A percentile compares a stretch with the other conserved stretches of the same genome.
Conservation (phyloP, 208 protist genomes). For the Angomonas deanei region DNA sequence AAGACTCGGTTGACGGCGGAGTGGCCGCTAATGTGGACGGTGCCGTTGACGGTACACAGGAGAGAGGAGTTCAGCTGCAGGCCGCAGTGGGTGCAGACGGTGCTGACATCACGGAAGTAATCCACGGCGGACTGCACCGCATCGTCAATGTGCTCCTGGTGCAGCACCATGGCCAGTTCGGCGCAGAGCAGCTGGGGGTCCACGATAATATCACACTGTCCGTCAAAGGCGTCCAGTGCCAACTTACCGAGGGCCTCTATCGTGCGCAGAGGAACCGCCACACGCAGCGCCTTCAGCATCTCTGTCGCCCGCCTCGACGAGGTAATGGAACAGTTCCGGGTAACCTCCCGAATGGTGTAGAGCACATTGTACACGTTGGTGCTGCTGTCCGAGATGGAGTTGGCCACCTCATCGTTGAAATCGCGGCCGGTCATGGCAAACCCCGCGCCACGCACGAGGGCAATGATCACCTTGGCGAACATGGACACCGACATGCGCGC, state of each 20-base stretch:
- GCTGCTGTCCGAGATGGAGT: conserved; percentile 42
- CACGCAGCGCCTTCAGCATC: conserved; percentile 77
- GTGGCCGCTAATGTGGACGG: conserved; percentile 72
- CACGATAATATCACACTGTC: conserved; percentile 43
- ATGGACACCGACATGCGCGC: conserved; percentile 84
- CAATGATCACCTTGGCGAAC: conserved; percentile 85
- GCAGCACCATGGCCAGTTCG: conserved; percentile 89
- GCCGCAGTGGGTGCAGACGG: conserved; percentile 73
- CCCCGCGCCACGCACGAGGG: conserved; percentile 73
- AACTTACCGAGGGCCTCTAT: conserved; percentile 86
- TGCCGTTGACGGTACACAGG: conserved; percentile 73
- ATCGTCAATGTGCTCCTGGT: conserved; percentile 76
- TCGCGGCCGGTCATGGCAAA: conserved; percentile 80
- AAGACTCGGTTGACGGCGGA: conserved; percentile 67
- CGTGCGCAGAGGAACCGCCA: conserved; percentile 71
- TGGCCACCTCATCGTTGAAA: conserved; percentile 66
- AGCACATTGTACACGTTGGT: conserved; percentile 88
- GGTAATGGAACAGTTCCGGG: conserved; percentile 79
- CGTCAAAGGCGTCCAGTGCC: conserved; percentile 69
- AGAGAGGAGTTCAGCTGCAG: conserved; percentile 46
- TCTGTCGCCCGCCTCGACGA: conserved; percentile 64
- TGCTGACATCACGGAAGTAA: conserved; percentile 72
- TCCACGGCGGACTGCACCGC: conserved; percentile 74
- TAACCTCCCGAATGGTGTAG: conserved; percentile 78
- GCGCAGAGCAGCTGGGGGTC: conserved; percentile 86